These are phyloP conservation scores for Coemansia sp. DNA, from an alignment of 192 early-diverging fungal species.

Conservation along the genomic window DNA sequence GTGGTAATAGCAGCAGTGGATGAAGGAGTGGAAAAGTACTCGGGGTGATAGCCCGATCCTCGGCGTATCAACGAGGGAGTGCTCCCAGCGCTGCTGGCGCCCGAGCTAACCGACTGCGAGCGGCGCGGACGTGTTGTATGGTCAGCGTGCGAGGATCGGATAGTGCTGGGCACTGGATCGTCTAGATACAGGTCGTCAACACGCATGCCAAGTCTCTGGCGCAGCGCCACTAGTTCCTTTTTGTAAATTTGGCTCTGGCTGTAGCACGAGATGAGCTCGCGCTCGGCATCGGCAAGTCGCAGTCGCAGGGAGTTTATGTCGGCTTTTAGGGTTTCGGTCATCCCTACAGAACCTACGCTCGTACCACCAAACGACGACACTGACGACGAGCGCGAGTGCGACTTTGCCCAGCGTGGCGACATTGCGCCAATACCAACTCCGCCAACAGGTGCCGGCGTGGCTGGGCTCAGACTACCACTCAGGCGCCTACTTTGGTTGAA, in stretches of 20 bases:
- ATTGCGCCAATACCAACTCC: conserved; percentile 29
- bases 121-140: conserved; percentile 40
- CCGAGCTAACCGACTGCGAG: conserved; percentile 56
- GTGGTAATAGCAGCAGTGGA: conserved; percentile 2
- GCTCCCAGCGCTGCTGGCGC: conserved; percentile 42
- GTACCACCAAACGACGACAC: conserved; percentile 53
- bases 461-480: conserved; percentile 75
- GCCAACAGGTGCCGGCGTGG: conserved; percentile 22
- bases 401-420: conserved; percentile 46
- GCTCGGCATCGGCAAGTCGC: conserved; percentile 53
- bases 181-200: conserved; percentile 55
- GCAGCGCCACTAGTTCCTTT: conserved; percentile 56
- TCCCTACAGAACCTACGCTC: conserved; percentile 43
- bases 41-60: conserved; percentile 38
- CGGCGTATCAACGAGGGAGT: conserved; percentile 41
- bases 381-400: conserved; percentile 54
- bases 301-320: conserved; percentile 57
- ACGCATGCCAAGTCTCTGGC: conserved; percentile 55
- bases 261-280: conserved; percentile 56
- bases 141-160: conserved; percentile 26
- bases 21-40: conserved; percentile 41
- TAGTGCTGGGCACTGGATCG: conserved; percentile 51
- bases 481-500: conserved; percentile 73
- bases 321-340: conserved; percentile 57
- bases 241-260: conserved; percentile 59